Evolutionary conservation across 2,329 filamentous ascomycete genomes (phyloP).

Genomic region (Ophiocordyceps camponoti-leonardi): DNA sequence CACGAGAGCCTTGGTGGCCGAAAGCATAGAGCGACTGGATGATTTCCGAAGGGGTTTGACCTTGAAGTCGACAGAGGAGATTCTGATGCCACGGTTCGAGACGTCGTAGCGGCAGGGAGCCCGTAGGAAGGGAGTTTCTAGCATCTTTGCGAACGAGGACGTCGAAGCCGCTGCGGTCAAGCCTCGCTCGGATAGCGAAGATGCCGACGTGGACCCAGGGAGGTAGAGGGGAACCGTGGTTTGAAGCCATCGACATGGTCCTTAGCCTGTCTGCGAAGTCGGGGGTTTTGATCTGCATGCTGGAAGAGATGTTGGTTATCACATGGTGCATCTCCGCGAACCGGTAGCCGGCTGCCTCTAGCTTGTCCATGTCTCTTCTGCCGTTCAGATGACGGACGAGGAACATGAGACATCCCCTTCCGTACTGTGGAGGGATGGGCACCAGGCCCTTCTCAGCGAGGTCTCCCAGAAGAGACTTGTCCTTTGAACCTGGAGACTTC

Average conservation of each 20-base stretch:
- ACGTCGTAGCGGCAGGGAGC: constrained; percentile 31
- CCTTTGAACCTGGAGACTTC: not conserved
- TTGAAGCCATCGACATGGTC: constrained; percentile 44
- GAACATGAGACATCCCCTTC: constrained; percentile 66
- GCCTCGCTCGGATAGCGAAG: constrained; percentile 36
- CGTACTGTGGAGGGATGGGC: constrained; percentile 22
- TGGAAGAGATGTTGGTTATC: constrained; percentile 47
- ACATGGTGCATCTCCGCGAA: constrained; percentile 59
- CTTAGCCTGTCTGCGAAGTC: constrained; percentile 45
- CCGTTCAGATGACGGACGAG: constrained; percentile 47
- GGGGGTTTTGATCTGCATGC: constrained; percentile 53
- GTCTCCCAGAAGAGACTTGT: constrained; percentile 12
- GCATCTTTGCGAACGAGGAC: constrained; percentile 39
- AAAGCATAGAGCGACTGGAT: constrained; percentile 15
- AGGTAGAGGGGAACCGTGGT: constrained; percentile 25
- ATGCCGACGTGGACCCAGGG: constrained; percentile 39
- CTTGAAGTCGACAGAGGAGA: constrained; percentile 33
- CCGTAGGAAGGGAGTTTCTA: constrained; percentile 42
- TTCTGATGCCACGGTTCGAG: constrained; percentile 38
- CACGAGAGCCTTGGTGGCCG: constrained; percentile 19
- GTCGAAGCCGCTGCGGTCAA: constrained; percentile 40
- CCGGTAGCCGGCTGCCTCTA: constrained; percentile 59
- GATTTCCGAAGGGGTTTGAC: constrained; percentile 18
- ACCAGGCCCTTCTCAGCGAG: constrained; percentile 23
- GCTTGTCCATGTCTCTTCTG: constrained; percentile 39